Conservation (phyloP, 2,329 filamentous ascomycete genomes). For the Fusarium incarnatum region DNA sequence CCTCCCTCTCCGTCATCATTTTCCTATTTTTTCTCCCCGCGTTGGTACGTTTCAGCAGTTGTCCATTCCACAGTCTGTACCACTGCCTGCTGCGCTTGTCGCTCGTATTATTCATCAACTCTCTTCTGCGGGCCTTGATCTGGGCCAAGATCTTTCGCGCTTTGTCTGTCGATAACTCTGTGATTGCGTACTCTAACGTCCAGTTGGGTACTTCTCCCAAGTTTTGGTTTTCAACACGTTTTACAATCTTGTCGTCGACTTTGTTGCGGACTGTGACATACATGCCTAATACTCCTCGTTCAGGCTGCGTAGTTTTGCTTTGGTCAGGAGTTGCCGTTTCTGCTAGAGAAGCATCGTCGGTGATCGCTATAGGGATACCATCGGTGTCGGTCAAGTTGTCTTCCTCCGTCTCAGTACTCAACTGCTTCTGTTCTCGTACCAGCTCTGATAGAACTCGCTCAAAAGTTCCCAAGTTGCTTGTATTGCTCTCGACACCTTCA, state of each 20-base stretch:
- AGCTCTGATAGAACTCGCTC: conserved; percentile 64
- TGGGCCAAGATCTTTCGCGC: conserved; percentile 66
- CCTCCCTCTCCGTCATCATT: conserved; percentile 64
- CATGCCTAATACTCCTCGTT: conserved; percentile 66
- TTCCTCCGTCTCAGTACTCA: conserved; percentile 20
- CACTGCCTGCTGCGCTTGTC: conserved; percentile 56
- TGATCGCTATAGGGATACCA: background rate
- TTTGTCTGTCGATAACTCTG: conserved; percentile 64
- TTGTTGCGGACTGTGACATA: conserved; percentile 78
- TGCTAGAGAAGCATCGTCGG: background rate
- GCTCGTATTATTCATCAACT: conserved; percentile 55
- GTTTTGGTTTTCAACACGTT: conserved; percentile 63
- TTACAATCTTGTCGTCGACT: conserved; percentile 73
- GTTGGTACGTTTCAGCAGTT: conserved; percentile 56
- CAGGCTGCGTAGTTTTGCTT: background rate
- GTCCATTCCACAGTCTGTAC: conserved; percentile 61
- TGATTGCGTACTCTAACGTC: conserved; percentile 82
- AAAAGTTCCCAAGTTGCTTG: conserved; percentile 59
- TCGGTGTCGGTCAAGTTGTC: background rate
- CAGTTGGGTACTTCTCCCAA: conserved; percentile 58
- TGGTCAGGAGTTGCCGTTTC: background rate
- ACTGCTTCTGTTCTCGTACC: conserved; percentile 52
- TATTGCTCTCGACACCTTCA: conserved; percentile 57
- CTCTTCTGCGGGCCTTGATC: conserved; percentile 67
- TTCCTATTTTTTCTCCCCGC: conserved; percentile 70